Base-by-base conservation (phyloP, 1,284 basidiomycete genomes). In the Chiua sp. region DNA sequence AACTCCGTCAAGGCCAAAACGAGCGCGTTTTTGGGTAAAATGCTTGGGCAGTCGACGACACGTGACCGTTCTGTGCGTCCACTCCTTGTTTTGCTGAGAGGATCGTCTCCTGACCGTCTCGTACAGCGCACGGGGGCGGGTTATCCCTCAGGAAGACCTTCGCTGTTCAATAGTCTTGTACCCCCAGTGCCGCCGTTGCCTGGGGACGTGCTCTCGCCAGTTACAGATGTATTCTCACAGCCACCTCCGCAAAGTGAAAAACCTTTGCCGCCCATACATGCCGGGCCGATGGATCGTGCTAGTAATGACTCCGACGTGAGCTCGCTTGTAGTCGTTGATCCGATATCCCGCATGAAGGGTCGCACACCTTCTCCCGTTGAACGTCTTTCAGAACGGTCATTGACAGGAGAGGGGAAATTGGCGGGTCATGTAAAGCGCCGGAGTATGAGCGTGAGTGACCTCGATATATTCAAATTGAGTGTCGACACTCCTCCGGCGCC, bases 121-220 rank as follows among this genome's bases (percentile, higher is more conserved):
- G 77, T 79, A 74, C 79, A 78, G 83, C 84, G 65, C 75, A 84
- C 70, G 75, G 72, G 75, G 33, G 55, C 70, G 46, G 61, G 58
- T 33, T 74, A 73, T 28, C 33, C 62, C 22, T 47, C 56, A 2
- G 39, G 51, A 51, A 59, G 71, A 49, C 75, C 77, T 47, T 77
- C 75, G 23, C 64, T 84, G 59, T 77, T 80, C 59, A 78, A 80
- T 67, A 79, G 81, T 42, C 85, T 85, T 63, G 68, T 82, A n/a
- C 90, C 89, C 30, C 89, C 90, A 22, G 87, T 92, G 0, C 90
- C 90, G 16, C 83, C 86, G n/a, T 69, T 92, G 61, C 90, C 90
- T 28, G 65, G 73, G 20, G 78, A 81, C 52, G 73, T 75, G 23
- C 48, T 67, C 20, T 81, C 85, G 3, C 79, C 82, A 53, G 80